Evolutionary conservation across 352 stramenopile species (phyloP).

Genomic region (Globisporangium apiculatum): DNA sequence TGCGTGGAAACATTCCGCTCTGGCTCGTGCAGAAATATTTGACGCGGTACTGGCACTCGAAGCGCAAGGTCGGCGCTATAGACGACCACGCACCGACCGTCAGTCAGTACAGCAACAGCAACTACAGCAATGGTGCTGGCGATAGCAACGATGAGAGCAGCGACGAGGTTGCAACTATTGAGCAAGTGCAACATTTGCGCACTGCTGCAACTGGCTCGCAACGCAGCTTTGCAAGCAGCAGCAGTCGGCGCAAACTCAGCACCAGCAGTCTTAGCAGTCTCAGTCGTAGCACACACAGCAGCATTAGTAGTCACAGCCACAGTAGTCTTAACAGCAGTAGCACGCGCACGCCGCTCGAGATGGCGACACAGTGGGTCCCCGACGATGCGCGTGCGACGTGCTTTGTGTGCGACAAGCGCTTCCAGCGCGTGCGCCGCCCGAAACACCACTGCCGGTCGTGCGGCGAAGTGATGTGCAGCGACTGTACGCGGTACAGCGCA

Average conservation of each 20-base stretch:
- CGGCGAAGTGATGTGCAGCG: conserved; percentile 54
- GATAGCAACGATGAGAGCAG: too few species aligned
- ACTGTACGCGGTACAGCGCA: conserved; percentile 37
- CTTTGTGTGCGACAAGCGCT: conserved; percentile 54
- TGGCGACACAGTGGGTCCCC: conserved; percentile 54
- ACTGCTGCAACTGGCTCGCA: too few species aligned
- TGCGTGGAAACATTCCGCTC: conserved; percentile 53
- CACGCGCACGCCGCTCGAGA: conserved; percentile 29
- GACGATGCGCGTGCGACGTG: conserved; percentile 47
- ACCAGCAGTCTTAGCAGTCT: neutral
- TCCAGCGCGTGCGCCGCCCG: conserved; percentile 44
- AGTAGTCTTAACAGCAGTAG: neutral
- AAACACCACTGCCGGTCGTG: conserved; percentile 74
- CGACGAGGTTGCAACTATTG: too few species aligned
- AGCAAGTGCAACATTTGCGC: too few species aligned
- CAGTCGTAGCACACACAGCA: neutral
- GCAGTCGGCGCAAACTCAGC: neutral
- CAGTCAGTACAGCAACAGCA: too few species aligned
- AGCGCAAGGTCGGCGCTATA: conserved; percentile 7
- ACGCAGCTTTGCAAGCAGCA: too few species aligned
- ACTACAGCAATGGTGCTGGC: neutral
- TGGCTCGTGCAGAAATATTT: conserved; percentile 53
- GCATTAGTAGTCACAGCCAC: neutral
- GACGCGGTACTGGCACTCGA: conserved; percentile 46
- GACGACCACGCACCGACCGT: too few species aligned